These are phyloP conservation scores for Tylopilus cervinicoccineus DNA, from an alignment of 768 basidiomycete genomes.

Conservation along the genomic window DNA sequence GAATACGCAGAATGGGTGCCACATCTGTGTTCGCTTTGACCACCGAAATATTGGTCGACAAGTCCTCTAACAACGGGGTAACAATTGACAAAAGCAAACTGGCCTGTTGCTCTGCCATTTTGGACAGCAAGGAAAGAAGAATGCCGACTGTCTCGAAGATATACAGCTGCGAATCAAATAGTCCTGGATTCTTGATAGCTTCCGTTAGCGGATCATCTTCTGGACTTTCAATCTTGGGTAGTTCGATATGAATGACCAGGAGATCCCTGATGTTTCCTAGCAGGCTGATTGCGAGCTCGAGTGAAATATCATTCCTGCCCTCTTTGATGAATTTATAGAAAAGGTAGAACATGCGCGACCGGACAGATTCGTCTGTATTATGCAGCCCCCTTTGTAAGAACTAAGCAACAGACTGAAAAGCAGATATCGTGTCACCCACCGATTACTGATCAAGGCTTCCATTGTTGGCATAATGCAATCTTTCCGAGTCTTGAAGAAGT, in stretches of 20 bases:
- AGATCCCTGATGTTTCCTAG: slow-evolving; percentile 75
- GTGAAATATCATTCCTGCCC: slow-evolving; percentile 69
- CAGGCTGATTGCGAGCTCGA: slow-evolving; percentile 65
- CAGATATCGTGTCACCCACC: slow-evolving; percentile 45
- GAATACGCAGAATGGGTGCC: slow-evolving; percentile 78
- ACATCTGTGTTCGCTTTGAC: slow-evolving; percentile 61
- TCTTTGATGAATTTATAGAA: slow-evolving; percentile 92
- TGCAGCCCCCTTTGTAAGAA: slow-evolving; percentile 71
- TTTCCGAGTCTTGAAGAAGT: slow-evolving; percentile 94
- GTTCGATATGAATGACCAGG: slow-evolving; percentile 65
- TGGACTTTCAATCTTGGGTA: slow-evolving; percentile 73
- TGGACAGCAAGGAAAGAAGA: slow-evolving; percentile 73
- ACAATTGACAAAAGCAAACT: slow-evolving; percentile 71
- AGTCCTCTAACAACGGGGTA: slow-evolving; percentile 74
- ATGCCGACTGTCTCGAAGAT: slow-evolving; percentile 90
- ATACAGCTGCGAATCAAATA: slow-evolving; percentile 90
- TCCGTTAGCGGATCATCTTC: slow-evolving; percentile 76
- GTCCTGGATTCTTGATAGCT: slow-evolving; percentile 64
- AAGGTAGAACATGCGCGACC: slow-evolving; percentile 84
- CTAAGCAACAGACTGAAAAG: slow-evolving; percentile 1
- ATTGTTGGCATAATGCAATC: slow-evolving; percentile 84
- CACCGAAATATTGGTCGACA: slow-evolving; percentile 53
- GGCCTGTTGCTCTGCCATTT: slow-evolving; percentile 63
- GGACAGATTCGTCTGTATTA: slow-evolving; percentile 61
- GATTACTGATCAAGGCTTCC: slow-evolving; percentile 79